Evolutionary conservation across 208 protist genomes (phyloP).

Genomic region (Kentomonas sorsogonicus): DNA sequence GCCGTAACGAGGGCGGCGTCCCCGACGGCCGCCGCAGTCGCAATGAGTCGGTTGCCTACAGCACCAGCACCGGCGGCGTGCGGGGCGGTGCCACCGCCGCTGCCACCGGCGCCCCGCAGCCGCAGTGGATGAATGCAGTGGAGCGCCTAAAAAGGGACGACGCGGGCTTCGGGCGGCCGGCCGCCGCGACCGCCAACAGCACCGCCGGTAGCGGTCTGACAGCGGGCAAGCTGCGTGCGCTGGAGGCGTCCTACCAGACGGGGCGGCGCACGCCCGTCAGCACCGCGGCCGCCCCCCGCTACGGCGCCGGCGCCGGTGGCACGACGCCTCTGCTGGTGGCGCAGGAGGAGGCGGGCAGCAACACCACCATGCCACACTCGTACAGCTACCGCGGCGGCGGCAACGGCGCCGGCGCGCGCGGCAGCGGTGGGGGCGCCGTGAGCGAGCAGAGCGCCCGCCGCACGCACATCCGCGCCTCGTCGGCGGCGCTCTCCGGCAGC

Average conservation of each 20-base stretch:
- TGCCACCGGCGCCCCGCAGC: slow-evolving; percentile 5
- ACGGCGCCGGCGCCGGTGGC: not conserved
- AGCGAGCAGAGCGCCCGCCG: slow-evolving; percentile 11
- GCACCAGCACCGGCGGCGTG: not conserved
- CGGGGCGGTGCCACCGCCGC: not conserved
- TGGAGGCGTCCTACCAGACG: slow-evolving; percentile 24
- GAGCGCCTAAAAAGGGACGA: slow-evolving; percentile 30
- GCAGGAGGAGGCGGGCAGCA: slow-evolving; percentile 23
- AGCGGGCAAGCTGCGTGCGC: slow-evolving; percentile 36
- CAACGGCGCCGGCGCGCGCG: slow-evolving; percentile 11
- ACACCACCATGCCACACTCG: slow-evolving; percentile 14
- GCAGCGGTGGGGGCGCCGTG: not conserved
- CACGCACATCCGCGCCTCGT: too few relatives aligned
- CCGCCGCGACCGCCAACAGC: slow-evolving; percentile 31
- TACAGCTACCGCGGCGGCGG: slow-evolving; percentile 13
- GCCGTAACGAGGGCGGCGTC: slow-evolving; percentile 2
- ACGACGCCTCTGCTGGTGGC: slow-evolving; percentile 16
- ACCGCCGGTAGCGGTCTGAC: slow-evolving; percentile 36
- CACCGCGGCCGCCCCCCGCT: not conserved
- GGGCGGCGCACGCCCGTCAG: not conserved
- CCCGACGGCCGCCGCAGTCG: slow-evolving; percentile 2
- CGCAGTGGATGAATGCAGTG: slow-evolving; percentile 47
- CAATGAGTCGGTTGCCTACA: not conserved
- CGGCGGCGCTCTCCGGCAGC: too few relatives aligned
- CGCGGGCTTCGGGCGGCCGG: slow-evolving; percentile 13